These are phyloP conservation scores for Xerocomus brunneocitrinus DNA, from an alignment of 768 basidiomycete species.

Conservation along the genomic window DNA sequence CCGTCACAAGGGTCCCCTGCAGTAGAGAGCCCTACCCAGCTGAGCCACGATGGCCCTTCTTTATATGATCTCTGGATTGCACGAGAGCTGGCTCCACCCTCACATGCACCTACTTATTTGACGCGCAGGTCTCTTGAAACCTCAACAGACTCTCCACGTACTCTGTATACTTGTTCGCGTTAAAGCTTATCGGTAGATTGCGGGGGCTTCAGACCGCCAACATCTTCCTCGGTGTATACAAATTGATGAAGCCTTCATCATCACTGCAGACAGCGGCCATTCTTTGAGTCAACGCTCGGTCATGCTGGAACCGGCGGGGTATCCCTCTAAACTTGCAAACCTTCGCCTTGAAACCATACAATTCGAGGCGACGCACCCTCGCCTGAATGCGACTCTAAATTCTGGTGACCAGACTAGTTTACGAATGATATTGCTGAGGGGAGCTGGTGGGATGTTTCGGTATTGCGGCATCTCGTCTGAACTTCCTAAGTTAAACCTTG, in stretches of 20 bases:
- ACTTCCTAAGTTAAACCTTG: background rate
- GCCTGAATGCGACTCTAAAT: no score
- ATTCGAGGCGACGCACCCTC: no score
- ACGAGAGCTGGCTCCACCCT: background rate
- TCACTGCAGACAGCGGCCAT: conserved; percentile 44
- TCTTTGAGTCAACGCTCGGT: conserved; percentile 37
- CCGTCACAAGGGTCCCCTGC: background rate
- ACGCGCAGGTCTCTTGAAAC: conserved; percentile 40
- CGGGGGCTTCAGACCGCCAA: no score
- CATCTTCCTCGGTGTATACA: background rate
- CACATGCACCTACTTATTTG: background rate
- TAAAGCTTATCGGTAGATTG: no score
- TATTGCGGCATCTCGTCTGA: no score
- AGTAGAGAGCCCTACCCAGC: conserved; percentile 39
- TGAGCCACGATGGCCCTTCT: conserved; percentile 44
- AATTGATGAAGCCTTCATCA: conserved; percentile 37
- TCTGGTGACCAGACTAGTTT: no score
- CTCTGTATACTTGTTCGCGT: background rate
- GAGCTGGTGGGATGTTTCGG: no score
- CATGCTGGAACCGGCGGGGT: no score
- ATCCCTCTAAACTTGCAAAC: no score
- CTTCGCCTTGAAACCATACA: background rate
- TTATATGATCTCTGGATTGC: conserved; percentile 47
- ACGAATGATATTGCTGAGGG: no score
- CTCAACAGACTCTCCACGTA: conserved; percentile 35